These are phyloP conservation scores for Ambrosia hybrid DNA, from an alignment of 140 eudicot genomes.

Conservation along the genomic window DNA sequence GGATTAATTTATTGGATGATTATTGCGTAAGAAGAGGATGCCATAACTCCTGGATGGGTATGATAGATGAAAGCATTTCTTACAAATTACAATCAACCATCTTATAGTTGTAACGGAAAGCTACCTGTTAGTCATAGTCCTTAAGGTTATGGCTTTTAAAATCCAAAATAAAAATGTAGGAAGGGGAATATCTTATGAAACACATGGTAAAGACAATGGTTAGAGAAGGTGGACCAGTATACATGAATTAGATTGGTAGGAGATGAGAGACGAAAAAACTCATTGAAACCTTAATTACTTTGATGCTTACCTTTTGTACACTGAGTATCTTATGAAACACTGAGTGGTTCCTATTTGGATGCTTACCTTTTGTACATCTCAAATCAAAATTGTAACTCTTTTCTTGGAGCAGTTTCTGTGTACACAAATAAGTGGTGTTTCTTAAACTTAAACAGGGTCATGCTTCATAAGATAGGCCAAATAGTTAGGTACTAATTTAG, in stretches of 20 bases:
- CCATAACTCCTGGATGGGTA: no score
- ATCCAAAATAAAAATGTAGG: not conserved
- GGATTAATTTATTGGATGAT: no score
- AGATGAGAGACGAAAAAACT: no score
- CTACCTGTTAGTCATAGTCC: not conserved
- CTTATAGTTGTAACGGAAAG: not conserved
- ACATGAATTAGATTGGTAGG: no score
- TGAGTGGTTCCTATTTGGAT: not conserved
- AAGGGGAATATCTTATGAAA: not conserved
- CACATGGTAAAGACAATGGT: not conserved
- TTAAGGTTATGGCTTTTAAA: not conserved
- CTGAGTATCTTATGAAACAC: no score
- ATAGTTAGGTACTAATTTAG: not conserved
- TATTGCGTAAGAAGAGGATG: no score
- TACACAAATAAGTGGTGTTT: not conserved
- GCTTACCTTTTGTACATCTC: not conserved
- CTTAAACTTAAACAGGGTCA: not conserved
- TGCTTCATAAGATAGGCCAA: not conserved
- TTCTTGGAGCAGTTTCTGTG: not conserved
- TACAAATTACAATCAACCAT: no score
- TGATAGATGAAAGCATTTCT: not conserved
- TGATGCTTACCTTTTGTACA: not conserved
- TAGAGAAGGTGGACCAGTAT: not conserved
- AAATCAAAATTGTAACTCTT: not conserved
- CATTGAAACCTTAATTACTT: not conserved